Conservation (phyloP, 768 basidiomycete genomes). For the Cystobasidium ongulense region DNA sequence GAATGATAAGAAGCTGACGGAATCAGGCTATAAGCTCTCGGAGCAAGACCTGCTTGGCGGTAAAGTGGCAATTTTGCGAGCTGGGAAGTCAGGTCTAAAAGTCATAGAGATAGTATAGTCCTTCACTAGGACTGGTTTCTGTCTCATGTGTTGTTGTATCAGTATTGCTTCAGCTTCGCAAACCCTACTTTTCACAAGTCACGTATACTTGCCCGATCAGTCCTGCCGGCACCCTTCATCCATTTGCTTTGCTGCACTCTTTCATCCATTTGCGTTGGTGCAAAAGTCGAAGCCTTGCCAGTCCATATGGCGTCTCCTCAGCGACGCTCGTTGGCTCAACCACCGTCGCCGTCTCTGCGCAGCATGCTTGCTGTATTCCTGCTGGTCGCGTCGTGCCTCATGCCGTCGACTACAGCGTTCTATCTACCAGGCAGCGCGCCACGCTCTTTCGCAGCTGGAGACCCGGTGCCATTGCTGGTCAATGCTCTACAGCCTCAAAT, state of each 20-base stretch:
- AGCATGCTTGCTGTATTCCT: not conserved
- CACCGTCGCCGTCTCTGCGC: not conserved
- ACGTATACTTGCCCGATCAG: not conserved
- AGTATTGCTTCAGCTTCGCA: too few species aligned
- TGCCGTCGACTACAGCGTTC: constrained; percentile 53
- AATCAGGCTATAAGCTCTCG: constrained; percentile 50
- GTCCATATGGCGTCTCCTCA: not conserved
- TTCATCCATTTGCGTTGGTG: not conserved
- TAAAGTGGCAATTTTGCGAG: constrained; percentile 6
- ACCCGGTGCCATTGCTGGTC: constrained; percentile 57
- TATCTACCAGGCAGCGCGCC: constrained; percentile 86
- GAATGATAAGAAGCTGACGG: constrained; percentile 58
- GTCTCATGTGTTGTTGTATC: not conserved
- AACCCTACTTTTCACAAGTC: too few species aligned
- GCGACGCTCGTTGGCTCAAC: not conserved
- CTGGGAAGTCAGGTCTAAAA: constrained; percentile 16
- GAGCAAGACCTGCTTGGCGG: constrained; percentile 9
- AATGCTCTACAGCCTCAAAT: not conserved
- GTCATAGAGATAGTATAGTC: not conserved
- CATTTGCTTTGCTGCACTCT: too few species aligned
- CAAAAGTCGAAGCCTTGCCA: not conserved
- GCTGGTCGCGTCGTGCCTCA: constrained; percentile 19
- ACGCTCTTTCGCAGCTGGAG: constrained; percentile 64
- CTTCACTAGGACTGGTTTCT: not conserved
- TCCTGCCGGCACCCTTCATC: not conserved